Evolutionary conservation across 208 protist species (phyloP).

Genomic region (Acanthamoeba quina): DNA sequence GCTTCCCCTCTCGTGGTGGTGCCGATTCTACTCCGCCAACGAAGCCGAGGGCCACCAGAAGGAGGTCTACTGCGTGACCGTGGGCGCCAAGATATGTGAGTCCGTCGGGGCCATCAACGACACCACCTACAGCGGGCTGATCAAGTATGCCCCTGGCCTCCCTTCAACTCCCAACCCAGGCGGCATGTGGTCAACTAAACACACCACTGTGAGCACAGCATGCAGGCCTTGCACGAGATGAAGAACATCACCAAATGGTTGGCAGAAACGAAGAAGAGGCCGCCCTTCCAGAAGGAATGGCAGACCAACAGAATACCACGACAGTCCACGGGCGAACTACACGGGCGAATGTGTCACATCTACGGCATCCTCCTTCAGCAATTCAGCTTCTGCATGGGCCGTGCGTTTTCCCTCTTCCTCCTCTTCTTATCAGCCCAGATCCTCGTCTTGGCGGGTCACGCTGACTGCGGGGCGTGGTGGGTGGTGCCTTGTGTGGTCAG

Average conservation of each 20-base stretch:
- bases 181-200: too few species aligned
- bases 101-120: neutral
- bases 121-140: neutral
- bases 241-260: neutral
- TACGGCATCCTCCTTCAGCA: neutral
- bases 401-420: neutral
- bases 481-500: too few species aligned
- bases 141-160: neutral
- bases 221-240: constrained; percentile 29
- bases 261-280: neutral
- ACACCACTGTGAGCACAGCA: neutral
- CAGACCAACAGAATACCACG: neutral
- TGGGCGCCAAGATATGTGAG: neutral
- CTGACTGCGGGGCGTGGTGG: neutral
- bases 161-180: too few species aligned
- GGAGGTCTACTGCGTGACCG: neutral
- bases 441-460: neutral
- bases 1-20: neutral
- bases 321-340: neutral
- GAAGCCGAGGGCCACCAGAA: neutral
- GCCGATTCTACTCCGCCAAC: neutral
- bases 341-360: neutral
- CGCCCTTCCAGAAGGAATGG: neutral
- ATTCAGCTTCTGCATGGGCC: neutral
- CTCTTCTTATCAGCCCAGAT: neutral